phyloP scores from a whole-genome alignment of 2,329 filamentous ascomycete genomes.

The Diaporthe destruens region DNA sequence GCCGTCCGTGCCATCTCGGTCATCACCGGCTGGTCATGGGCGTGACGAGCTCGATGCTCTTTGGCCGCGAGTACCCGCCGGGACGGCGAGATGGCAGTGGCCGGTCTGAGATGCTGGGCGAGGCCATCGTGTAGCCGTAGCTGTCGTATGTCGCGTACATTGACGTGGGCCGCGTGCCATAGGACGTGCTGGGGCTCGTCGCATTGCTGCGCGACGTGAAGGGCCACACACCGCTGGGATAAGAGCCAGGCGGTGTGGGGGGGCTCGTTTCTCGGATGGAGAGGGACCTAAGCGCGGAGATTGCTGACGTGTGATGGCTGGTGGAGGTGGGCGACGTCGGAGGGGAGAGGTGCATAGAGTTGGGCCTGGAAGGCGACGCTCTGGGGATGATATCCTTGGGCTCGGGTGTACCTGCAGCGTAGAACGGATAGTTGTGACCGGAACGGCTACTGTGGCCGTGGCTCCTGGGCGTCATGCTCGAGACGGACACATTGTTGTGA shows the following conservation, averaged over 20 bases:
- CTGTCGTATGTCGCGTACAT: slow-evolving; percentile 66
- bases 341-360: slow-evolving; percentile 66
- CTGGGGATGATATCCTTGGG: slow-evolving; percentile 73
- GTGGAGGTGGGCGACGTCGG: slow-evolving; percentile 62
- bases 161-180: slow-evolving; percentile 56
- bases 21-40: slow-evolving; percentile 63
- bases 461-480: slow-evolving; percentile 43
- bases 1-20: slow-evolving; percentile 11
- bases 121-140: slow-evolving; percentile 57
- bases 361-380: slow-evolving; percentile 72
- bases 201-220: slow-evolving; percentile 62
- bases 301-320: slow-evolving; percentile 62
- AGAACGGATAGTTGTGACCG: slow-evolving; percentile 57
- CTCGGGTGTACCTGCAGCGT: slow-evolving; percentile 61
- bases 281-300: slow-evolving; percentile 68
- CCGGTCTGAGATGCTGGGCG: slow-evolving; percentile 59
- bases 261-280: slow-evolving; percentile 67
- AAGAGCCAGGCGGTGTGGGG: slow-evolving; percentile 62
- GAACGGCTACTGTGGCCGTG: slow-evolving; percentile 29
- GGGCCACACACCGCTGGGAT: slow-evolving; percentile 63
- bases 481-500: slow-evolving; percentile 54
- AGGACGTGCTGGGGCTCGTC: slow-evolving; percentile 66
- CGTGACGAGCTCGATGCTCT: slow-evolving; percentile 74
- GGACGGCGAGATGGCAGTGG: slow-evolving; percentile 69
- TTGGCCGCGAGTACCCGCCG: slow-evolving; percentile 67